A percentile compares a stretch with the other conserved stretches of the same genome.
Conservation (phyloP, 2,329 filamentous ascomycete genomes). For the Ilyonectria mors-panacis region DNA sequence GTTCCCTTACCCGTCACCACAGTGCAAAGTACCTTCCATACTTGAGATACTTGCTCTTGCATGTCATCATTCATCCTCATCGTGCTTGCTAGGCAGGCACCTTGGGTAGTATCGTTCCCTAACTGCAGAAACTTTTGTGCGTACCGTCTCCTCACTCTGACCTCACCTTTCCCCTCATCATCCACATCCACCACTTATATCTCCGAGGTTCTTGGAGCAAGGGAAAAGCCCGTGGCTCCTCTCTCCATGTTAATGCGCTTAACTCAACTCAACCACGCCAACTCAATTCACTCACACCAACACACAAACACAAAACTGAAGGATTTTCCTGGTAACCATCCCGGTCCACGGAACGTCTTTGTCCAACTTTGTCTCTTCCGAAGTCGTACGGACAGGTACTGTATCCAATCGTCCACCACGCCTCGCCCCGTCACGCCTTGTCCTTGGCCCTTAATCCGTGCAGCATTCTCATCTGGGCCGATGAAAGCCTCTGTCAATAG, state of each 20-base stretch:
- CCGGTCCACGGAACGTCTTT: constrained; percentile 22
- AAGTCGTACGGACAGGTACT: constrained; percentile 40
- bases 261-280: background rate
- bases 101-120: background rate
- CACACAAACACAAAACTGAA: constrained; percentile 27
- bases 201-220: background rate
- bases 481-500: constrained; percentile 1
- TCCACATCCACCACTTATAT: background rate
- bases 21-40: background rate
- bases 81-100: background rate
- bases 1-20: background rate
- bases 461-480: constrained; percentile 17
- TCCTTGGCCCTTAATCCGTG: constrained; percentile 23
- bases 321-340: constrained; percentile 23
- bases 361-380: constrained; percentile 35
- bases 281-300: constrained; percentile 9
- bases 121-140: background rate
- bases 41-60: background rate
- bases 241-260: background rate
- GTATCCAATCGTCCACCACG: constrained; percentile 16
- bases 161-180: background rate
- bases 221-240: background rate
- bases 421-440: constrained; percentile 31
- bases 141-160: background rate
- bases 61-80: constrained; percentile 3